Evolutionary conservation across 2,329 filamentous ascomycete species (phyloP), one percentile per base, ranked within the genome.

Genomic region (Calonectria fujianensis): DNA sequence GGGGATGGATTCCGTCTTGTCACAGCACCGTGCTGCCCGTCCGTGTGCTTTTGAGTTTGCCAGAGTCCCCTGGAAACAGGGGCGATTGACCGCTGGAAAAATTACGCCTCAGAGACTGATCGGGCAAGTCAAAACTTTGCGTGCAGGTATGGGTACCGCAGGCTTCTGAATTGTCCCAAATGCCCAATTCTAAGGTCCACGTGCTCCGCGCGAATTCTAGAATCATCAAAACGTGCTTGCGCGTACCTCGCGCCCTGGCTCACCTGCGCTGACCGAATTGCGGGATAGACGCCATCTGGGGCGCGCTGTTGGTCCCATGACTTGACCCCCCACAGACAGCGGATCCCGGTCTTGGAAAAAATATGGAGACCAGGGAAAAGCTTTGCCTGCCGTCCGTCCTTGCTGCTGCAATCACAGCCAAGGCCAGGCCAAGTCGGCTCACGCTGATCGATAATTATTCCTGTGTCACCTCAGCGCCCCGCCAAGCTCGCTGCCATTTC

Each of bases 41-140:
- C 57, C 57, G 57, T 31, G 57, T 41, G 24, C 57, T 24, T 63
- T 63, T 63, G 57, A 63, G 57, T 63, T 63, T 63, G 35, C 32
- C 9, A 29, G 37, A 41, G 37, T 11, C 24, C 57, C 57, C 57
- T 29, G 35, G 20, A 5, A 39, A 14, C 57, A 29, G 37, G 57
- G 35, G 37, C 24, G 7, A 18, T 63, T 63, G 57, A 27, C 57
- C 35, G 57, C 57, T 27, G 57, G 35, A 63, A 61, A 61, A 63
- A 41, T 63, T 63, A 41, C 35, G 4, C 10, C 31, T 27, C 57
- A 61, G n/a, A 27, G n/a, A 29, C 35, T 24, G 57, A 63, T 63
- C 57, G 57, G 57, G 35, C 57, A 27, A 41, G 57, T 63, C 41
- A 39, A 61, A 61, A 35, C 24, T 48, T 45, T 48, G 20, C 2